Conservation (phyloP, 257 asterid species). For the Perilla frutescens region DNA sequence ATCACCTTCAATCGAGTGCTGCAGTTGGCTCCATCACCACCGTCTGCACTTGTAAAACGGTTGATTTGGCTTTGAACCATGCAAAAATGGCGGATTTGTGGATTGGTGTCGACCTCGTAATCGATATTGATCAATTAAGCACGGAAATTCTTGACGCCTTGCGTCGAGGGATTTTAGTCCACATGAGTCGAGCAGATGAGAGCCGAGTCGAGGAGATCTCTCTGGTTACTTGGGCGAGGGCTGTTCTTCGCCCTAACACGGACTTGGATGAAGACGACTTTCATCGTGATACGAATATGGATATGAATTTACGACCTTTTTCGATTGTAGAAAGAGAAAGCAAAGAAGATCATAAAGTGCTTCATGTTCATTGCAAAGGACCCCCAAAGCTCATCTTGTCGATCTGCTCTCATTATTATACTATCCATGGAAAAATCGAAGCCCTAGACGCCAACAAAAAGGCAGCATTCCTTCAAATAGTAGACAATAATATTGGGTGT, state of each 20-base stretch:
- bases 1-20: slow-evolving; percentile 38
- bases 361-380: slow-evolving; percentile 44
- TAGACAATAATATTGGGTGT: slow-evolving; percentile 7
- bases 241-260: slow-evolving; percentile 28
- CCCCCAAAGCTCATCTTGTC: slow-evolving; percentile 33
- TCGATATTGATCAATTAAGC: not conserved
- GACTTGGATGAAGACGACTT: not conserved
- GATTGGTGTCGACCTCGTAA: slow-evolving; percentile 39
- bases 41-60: slow-evolving; percentile 36
- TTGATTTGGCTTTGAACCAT: slow-evolving; percentile 34
- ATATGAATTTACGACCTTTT: not conserved
- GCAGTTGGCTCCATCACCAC: slow-evolving; percentile 43
- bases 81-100: slow-evolving; percentile 46
- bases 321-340: not conserved
- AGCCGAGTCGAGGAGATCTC: slow-evolving; percentile 26
- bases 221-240: slow-evolving; percentile 46
- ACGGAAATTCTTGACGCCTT: slow-evolving; percentile 14
- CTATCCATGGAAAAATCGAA: slow-evolving; percentile 42
- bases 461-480: slow-evolving; percentile 13
- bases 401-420: slow-evolving; percentile 46
- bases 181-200: not conserved
- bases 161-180: slow-evolving; percentile 31
- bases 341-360: not conserved
- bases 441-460: slow-evolving; percentile 39
- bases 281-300: not conserved